Percentiles rank a stretch among this genome's conserved stretches.
Evolutionary conservation across 768 basidiomycete species (phyloP).

Genomic region (Phlebiopsis gigantea): DNA sequence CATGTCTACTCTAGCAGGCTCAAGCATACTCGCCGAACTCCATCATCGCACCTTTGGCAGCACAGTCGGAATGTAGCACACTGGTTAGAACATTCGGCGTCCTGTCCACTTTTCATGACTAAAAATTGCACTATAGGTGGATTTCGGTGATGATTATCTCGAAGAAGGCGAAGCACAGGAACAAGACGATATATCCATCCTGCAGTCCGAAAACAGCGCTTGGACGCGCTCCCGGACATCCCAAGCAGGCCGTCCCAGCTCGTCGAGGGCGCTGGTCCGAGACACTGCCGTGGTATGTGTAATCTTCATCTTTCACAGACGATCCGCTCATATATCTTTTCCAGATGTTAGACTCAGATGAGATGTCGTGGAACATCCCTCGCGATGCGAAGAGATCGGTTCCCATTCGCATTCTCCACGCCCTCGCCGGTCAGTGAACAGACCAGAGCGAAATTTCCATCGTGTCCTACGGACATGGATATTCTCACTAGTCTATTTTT

Average conservation of each 20-base stretch:
- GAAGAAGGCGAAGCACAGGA: not conserved
- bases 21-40: slow-evolving; percentile 4
- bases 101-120: not conserved
- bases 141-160: slow-evolving; percentile 18
- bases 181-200: not conserved
- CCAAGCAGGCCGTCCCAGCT: not conserved
- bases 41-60: slow-evolving; percentile 13
- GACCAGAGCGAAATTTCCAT: not conserved
- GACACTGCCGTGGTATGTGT: not conserved
- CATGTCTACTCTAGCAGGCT: slow-evolving; percentile 9
- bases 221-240: not conserved
- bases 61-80: slow-evolving; percentile 27
- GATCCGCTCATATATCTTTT: not conserved
- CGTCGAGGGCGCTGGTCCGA: not conserved
- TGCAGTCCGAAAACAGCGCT: not conserved
- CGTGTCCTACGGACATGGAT: not conserved
- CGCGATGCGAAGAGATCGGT: slow-evolving; percentile 4
- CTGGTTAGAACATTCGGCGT: slow-evolving; percentile 15
- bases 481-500: not conserved
- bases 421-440: slow-evolving; percentile 12
- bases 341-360: slow-evolving; percentile 15
- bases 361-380: slow-evolving; percentile 12
- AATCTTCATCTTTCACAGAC: not conserved
- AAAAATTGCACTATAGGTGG: slow-evolving; percentile 12
- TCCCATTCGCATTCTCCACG: slow-evolving; percentile 12